phyloP scores from a whole-genome alignment of 192 early-diverging fungal species.

The Paraglomus brasilianum region DNA sequence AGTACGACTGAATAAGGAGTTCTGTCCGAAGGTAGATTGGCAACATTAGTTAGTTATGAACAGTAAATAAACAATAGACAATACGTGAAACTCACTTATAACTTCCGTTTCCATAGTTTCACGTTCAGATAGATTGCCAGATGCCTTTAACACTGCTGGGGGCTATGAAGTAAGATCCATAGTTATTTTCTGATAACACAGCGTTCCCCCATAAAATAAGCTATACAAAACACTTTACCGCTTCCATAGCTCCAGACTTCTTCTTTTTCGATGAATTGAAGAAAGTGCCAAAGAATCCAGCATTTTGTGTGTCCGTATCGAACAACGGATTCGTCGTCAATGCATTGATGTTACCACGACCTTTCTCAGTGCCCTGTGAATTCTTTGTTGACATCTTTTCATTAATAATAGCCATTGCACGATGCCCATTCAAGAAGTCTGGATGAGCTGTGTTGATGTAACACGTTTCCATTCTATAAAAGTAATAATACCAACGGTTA shows the following conservation, averaged over 20 bases:
- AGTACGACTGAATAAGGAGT: slow-evolving; percentile 94
- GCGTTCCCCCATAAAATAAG: neutral
- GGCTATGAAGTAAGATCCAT: slow-evolving; percentile 52
- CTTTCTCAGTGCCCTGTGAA: slow-evolving; percentile 39
- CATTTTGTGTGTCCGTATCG: slow-evolving; percentile 45
- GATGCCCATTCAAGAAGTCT: slow-evolving; percentile 97
- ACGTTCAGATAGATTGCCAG: slow-evolving; percentile 93
- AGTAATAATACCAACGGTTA: slow-evolving; percentile 19
- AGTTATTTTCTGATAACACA: neutral
- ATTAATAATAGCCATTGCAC: slow-evolving; percentile 88
- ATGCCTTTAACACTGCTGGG: slow-evolving; percentile 88
- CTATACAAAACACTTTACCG: slow-evolving; percentile 40
- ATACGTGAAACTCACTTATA: slow-evolving; percentile 94
- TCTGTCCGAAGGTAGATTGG: too few species aligned
- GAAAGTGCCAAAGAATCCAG: slow-evolving; percentile 97
- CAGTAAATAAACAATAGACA: too few species aligned
- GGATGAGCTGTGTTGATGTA: slow-evolving; percentile 99
- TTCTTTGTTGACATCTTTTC: slow-evolving; percentile 69
- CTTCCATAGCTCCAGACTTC: slow-evolving; percentile 64
- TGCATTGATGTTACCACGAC: slow-evolving; percentile 33
- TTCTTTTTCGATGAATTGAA: slow-evolving; percentile 82
- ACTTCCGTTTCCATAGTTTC: slow-evolving; percentile 99
- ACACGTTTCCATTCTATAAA: slow-evolving; percentile 78
- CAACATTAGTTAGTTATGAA: too few species aligned
- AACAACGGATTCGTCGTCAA: slow-evolving; percentile 32